Base-by-base conservation (phyloP, 768 basidiomycete species). In the Nevesoporus exiguus region DNA sequence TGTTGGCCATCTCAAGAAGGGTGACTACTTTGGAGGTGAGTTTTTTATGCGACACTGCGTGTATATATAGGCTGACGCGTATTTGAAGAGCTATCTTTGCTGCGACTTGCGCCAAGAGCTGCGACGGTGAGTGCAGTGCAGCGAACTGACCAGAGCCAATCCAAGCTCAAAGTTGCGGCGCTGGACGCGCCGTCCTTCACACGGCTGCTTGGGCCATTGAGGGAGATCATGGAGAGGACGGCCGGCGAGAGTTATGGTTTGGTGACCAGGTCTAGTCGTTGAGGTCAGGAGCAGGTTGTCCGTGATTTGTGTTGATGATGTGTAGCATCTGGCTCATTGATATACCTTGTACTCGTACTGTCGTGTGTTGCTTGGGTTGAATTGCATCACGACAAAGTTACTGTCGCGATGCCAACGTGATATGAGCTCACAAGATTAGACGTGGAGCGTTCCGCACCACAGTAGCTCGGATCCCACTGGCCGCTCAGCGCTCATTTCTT, bases 1-100 rank as follows among this genome's bases (percentile, higher is more conserved):
- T 14, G 90, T 98, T 11, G 88, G 88, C 6, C 81, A 76, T 51
- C 80, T 92, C 49, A 81, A 77, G 64, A 93, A 94, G 66, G 96
- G 96, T 7, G 95, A 99, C 69, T 99, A 98, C 77, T 99, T 99
- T 74, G 96, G 96, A 73, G 96, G 95, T 94, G 60, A 69, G 84
- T 49, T 8, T 55, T 48, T 13, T 34, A 29, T n/a, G 37, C 19
- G 42, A 24, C 39, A 24, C 7, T 29, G 39, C 4, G 37, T 21
- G 29, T 45, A 29, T 22, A 44, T 31, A 15, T 17, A 41, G 14
- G 34, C 49, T 62, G 46, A 68, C 22, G 39, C 21, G 11, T 52
- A 8, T 49, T 55, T 34, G 48, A 36, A 98, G 96, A 99, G 71
- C 77, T 99, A 11, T 93, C 96, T 7, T 76, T 99, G 22, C 79